Evolutionary conservation across 1,284 basidiomycete genomes (phyloP).

Genomic region (Malassezia pachydermatis): DNA sequence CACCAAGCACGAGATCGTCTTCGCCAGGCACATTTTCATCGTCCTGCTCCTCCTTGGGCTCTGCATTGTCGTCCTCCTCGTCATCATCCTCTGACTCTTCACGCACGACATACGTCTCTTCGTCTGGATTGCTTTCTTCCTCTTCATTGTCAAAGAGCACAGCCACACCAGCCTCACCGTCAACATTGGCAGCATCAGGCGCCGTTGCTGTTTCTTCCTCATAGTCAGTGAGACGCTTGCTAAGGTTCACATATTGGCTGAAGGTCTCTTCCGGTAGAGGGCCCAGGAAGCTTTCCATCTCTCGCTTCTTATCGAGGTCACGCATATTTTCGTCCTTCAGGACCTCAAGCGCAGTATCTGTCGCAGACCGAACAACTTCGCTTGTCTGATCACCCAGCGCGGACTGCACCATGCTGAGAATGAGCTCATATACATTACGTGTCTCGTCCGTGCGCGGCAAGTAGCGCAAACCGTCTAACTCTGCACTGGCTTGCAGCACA

Average conservation of each 20-base stretch:
- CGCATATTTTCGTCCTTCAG: constrained; percentile 83
- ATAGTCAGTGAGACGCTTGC: constrained; percentile 95
- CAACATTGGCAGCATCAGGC: constrained; percentile 60
- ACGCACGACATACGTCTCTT: constrained; percentile 71
- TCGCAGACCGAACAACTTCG: constrained; percentile 85
- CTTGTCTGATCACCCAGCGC: constrained; percentile 83
- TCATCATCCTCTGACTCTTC: constrained; percentile 62
- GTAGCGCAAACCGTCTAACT: constrained; percentile 80
- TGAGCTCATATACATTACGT: constrained; percentile 83
- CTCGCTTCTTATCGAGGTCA: constrained; percentile 96
- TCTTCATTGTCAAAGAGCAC: constrained; percentile 51
- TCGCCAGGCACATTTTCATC: constrained; percentile 52
- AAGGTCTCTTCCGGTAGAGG: constrained; percentile 66
- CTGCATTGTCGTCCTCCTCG: constrained; percentile 56
- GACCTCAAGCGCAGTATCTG: constrained; percentile 77
- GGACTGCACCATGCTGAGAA: constrained; percentile 62
- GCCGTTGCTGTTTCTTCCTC: constrained; percentile 54
- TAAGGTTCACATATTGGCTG: constrained; percentile 71
- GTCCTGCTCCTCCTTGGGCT: constrained; percentile 46
- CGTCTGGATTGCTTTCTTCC: constrained; percentile 77
- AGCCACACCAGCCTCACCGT: constrained; percentile 55
- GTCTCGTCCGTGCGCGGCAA: constrained; percentile 87
- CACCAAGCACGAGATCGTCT: constrained; percentile 52
- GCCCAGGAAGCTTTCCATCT: constrained; percentile 73
- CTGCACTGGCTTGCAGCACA: constrained; percentile 58